Conservation (phyloP, 495 filamentous ascomycete species). For the Annulohypoxylon stygium region DNA sequence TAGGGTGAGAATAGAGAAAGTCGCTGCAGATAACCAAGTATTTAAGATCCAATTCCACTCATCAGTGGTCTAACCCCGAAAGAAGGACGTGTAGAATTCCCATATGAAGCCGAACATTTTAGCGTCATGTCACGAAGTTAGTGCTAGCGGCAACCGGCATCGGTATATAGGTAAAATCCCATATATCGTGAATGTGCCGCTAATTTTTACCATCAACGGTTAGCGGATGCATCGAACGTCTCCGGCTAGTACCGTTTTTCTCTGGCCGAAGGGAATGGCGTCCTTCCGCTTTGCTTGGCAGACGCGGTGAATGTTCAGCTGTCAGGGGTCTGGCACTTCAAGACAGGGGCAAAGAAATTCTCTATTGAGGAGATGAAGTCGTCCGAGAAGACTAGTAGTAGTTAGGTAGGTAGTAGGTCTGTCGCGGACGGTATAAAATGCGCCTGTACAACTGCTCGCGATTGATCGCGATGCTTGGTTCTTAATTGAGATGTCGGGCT, state of each 20-base stretch:
- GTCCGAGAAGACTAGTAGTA: constrained; percentile 6
- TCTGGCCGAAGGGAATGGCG: constrained; percentile 23
- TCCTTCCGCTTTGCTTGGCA: constrained; percentile 27
- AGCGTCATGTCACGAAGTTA: constrained; percentile 17
- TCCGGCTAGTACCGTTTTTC: constrained; percentile 35
- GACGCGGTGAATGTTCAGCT: constrained; percentile 37
- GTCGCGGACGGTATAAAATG: neutral
- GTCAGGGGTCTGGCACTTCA: constrained; percentile 40
- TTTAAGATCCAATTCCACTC: neutral
- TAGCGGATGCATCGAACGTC: constrained; percentile 27
- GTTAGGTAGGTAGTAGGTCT: no score
- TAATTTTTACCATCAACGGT: constrained; percentile 22
- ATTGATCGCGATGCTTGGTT: constrained; percentile 1
- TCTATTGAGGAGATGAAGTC: neutral
- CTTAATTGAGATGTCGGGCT: neutral
- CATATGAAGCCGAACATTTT: neutral
- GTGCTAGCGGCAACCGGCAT: constrained; percentile 15
- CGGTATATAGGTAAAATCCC: constrained; percentile 5
- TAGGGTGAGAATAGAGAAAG: neutral
- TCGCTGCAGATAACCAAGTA: neutral
- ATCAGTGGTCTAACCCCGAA: neutral
- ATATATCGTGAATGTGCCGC: constrained; percentile 26
- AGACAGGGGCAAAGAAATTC: constrained; percentile 16
- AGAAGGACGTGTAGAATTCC: neutral
- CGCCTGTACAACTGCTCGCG: neutral